phyloP scores from a whole-genome alignment of 1,284 basidiomycete genomes.

The Ceratobasidium sp. region DNA sequence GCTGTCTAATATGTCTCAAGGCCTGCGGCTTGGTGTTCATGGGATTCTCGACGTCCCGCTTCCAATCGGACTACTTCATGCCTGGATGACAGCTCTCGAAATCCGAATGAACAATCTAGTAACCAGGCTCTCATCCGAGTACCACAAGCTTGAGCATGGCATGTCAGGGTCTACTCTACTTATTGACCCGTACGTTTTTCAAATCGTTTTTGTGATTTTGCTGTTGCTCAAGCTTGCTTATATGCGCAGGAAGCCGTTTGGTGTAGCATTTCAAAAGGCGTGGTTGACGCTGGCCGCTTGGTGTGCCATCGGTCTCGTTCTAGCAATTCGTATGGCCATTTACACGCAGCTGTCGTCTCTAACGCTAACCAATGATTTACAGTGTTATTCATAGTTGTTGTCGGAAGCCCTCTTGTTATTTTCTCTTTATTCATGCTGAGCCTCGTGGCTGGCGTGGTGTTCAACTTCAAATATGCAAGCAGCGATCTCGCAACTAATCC shows the following conservation, averaged over 20 bases:
- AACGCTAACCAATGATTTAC: neutral
- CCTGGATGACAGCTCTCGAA: slow-evolving; percentile 35
- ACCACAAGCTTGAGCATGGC: slow-evolving; percentile 7
- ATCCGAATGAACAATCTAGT: slow-evolving; percentile 28
- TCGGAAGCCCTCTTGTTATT: neutral
- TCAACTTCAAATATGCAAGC: slow-evolving; percentile 6
- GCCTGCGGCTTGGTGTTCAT: slow-evolving; percentile 1
- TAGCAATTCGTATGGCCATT: neutral
- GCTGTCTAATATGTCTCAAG: neutral
- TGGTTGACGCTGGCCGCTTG: neutral
- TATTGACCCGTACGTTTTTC: neutral
- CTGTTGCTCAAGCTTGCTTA: neutral
- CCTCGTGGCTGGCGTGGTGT: neutral
- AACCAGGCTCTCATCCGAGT: slow-evolving; percentile 23
- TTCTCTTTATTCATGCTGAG: neutral
- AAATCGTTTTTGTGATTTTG: neutral
- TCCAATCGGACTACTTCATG: slow-evolving; percentile 25
- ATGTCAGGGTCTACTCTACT: slow-evolving; percentile 13
- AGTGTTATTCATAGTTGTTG: neutral
- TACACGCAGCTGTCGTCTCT: neutral
- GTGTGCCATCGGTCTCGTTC: neutral
- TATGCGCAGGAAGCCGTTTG: slow-evolving; percentile 16
- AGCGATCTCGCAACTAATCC: neutral
- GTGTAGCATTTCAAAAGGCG: slow-evolving; percentile 5
- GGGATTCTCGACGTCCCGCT: slow-evolving; percentile 26